Conservation (phyloP, 2,329 filamentous ascomycete species). For the Aspergillus niger region DNA sequence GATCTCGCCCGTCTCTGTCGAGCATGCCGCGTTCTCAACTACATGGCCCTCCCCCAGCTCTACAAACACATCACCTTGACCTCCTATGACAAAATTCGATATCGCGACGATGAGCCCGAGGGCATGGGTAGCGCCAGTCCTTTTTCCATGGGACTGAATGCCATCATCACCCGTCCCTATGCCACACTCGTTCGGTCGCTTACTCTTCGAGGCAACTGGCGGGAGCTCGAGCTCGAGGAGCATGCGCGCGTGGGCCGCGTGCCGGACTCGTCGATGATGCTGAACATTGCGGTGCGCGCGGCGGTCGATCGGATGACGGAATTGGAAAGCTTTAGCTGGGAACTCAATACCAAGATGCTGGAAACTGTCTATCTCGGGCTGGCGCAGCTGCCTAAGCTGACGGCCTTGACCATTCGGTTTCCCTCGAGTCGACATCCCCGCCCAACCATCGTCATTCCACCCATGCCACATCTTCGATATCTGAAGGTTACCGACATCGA, state of each 20-base stretch:
- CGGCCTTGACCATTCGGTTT: constrained; percentile 58
- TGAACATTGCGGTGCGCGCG: constrained; percentile 62
- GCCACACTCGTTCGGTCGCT: constrained; percentile 56
- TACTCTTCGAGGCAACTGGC: constrained; percentile 58
- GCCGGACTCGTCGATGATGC: constrained; percentile 65
- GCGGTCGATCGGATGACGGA: constrained; percentile 61
- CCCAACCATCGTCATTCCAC: constrained; percentile 58
- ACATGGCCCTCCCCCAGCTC: constrained; percentile 64
- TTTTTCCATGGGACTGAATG: constrained; percentile 65
- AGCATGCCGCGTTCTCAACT: constrained; percentile 63
- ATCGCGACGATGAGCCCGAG: constrained; percentile 59
- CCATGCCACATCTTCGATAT: constrained; percentile 56
- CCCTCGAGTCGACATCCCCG: constrained; percentile 59
- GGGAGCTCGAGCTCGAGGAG: constrained; percentile 59
- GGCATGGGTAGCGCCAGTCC: constrained; percentile 65
- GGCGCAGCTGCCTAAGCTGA: constrained; percentile 51
- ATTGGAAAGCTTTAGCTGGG: constrained; percentile 61
- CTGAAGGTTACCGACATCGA: constrained; percentile 63
- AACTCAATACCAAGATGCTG: constrained; percentile 62
- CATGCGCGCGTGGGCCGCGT: constrained; percentile 59
- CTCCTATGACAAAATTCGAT: constrained; percentile 61
- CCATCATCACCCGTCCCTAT: constrained; percentile 59
- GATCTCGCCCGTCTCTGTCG: constrained; percentile 62
- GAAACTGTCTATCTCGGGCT: constrained; percentile 61
- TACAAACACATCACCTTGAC: constrained; percentile 59